phyloP scores from a whole-genome alignment of 441 rosid species.

The Syzygium malaccense region DNA sequence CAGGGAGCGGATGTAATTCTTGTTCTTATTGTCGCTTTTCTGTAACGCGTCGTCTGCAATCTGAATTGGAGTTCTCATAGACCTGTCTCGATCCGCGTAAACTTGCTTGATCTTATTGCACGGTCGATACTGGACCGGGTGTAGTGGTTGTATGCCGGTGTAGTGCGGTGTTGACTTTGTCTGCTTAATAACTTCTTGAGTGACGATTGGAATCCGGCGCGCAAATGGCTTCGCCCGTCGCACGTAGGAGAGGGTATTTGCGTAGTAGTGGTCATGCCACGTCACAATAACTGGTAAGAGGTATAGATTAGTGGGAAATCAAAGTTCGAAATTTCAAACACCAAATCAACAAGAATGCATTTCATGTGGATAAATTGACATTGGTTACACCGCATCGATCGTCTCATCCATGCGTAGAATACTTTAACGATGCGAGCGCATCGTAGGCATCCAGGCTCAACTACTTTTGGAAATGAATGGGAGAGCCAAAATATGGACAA shows the following conservation, averaged over 20 bases:
- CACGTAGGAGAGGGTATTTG: background rate
- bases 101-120: background rate
- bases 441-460: background rate
- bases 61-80: background rate
- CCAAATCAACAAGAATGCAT: background rate
- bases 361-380: too few species aligned
- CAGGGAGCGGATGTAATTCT: background rate
- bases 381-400: rapidly evolving
- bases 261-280: background rate
- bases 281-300: background rate
- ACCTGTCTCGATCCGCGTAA: background rate
- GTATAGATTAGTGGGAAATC: background rate
- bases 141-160: background rate
- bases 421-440: background rate
- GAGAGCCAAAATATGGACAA: background rate
- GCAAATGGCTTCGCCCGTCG: background rate
- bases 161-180: too few species aligned
- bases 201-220: background rate
- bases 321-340: background rate
- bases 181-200: too few species aligned
- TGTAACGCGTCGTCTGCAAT: background rate
- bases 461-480: background rate
- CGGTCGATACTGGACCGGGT: background rate
- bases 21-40: background rate
- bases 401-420: rapidly evolving